Conservation (phyloP, 83 land plant species). For the Picea mariana region DNA sequence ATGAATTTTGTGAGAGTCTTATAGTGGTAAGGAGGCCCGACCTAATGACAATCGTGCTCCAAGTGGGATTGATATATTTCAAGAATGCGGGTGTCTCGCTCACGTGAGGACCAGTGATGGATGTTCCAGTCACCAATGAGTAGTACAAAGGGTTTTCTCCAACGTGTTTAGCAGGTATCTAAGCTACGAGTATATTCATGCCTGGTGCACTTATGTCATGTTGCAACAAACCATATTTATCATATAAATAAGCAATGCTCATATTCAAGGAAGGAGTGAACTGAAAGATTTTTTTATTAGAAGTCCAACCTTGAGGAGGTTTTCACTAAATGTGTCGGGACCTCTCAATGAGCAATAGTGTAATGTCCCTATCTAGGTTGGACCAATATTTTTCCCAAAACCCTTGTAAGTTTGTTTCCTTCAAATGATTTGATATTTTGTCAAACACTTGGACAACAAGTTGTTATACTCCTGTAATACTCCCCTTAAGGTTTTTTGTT, state of each 20-base stretch:
- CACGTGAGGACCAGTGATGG: constrained; percentile 7
- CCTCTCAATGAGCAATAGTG: constrained; percentile 68
- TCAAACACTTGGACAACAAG: too few relatives aligned
- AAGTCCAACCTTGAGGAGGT: constrained; percentile 49
- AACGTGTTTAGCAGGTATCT: constrained; percentile 30
- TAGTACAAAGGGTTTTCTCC: constrained; percentile 42
- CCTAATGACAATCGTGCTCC: constrained; percentile 21
- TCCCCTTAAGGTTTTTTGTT: too few relatives aligned
- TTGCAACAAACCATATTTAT: constrained; percentile 28
- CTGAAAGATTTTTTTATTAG: not conserved
- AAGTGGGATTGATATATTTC: constrained; percentile 22
- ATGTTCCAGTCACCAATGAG: constrained; percentile 59
- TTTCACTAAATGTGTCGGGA: constrained; percentile 27
- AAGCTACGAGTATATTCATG: constrained; percentile 78
- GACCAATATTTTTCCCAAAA: too few relatives aligned
- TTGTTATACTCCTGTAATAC: too few relatives aligned
- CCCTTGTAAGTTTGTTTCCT: too few relatives aligned
- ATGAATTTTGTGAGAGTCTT: too few relatives aligned
- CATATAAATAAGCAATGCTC: not conserved
- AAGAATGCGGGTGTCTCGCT: too few relatives aligned
- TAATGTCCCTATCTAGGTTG: too few relatives aligned
- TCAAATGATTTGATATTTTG: too few relatives aligned
- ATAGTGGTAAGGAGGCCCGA: constrained; percentile 41
- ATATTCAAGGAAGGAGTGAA: not conserved
- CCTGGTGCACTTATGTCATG: constrained; percentile 91